Percentiles rank a stretch among this genome's conserved stretches.
phyloP scores from a whole-genome alignment of 371 early-diverging fungal genomes.

The Rhizopus stolonifer region DNA sequence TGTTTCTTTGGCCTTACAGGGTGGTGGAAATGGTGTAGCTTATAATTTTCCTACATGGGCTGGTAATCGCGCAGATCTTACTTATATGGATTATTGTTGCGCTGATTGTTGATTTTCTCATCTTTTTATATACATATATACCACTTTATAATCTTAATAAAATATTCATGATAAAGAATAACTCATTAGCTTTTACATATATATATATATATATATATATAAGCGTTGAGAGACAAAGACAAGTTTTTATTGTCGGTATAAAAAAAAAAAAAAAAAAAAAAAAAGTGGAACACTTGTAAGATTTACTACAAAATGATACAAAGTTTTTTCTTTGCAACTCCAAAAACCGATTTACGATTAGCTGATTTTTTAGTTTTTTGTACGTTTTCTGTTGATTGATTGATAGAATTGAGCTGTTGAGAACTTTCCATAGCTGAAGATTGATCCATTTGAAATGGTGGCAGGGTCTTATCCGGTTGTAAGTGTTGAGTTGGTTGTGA shows the following conservation, averaged over 20 bases:
- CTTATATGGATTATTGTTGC: neutral
- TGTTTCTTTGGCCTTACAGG: slow-evolving; percentile 48
- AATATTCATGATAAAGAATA: neutral
- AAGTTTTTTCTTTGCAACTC: neutral
- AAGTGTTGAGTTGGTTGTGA: neutral
- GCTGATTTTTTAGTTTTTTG: neutral
- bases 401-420: neutral
- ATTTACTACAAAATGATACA: slow-evolving; percentile 1
- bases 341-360: neutral
- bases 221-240: no score
- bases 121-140: neutral
- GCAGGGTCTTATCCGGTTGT: no score
- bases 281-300: neutral
- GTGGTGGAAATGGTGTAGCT: slow-evolving; percentile 42
- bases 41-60: slow-evolving; percentile 53
- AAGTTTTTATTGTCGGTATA: no score
- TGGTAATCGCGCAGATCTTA: slow-evolving; percentile 35
- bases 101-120: neutral
- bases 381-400: no score
- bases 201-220: no score
- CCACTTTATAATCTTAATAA: neutral
- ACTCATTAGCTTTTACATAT: no score
- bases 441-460: neutral
- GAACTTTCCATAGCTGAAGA: no score
- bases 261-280: neutral